Evolutionary conservation across 1,284 basidiomycete species (phyloP).

Genomic region (Sutorius eximius): DNA sequence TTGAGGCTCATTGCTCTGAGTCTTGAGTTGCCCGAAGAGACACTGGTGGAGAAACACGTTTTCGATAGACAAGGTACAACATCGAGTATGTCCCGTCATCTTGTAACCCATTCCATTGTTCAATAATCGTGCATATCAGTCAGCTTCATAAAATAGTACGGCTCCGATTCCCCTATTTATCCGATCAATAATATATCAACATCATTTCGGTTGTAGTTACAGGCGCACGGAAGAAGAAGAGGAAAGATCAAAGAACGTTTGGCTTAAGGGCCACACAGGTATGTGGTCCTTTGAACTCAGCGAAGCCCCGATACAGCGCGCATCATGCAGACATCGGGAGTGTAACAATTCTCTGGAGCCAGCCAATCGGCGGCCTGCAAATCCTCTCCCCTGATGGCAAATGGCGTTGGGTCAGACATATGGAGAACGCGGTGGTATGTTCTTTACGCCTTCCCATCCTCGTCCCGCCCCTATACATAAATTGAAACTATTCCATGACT

Average conservation of each 20-base stretch:
- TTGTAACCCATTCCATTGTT: constrained; percentile 1
- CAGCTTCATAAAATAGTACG: constrained; percentile 46
- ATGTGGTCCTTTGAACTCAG: background rate
- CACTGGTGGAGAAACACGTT: constrained; percentile 50
- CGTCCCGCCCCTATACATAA: too few relatives aligned
- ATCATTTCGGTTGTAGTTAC: constrained; percentile 25
- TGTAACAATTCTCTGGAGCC: constrained; percentile 57
- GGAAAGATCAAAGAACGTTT: constrained; percentile 51
- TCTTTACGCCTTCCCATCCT: background rate
- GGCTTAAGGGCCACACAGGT: constrained; percentile 64
- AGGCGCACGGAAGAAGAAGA: constrained; percentile 53
- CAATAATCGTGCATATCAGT: constrained; percentile 23
- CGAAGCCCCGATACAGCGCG: background rate
- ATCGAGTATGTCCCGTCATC: constrained; percentile 36
- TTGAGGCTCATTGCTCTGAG: constrained; percentile 53
- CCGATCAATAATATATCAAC: too few relatives aligned
- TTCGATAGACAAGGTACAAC: constrained; percentile 44
- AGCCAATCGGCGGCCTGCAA: constrained; percentile 57
- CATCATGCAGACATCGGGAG: constrained; percentile 48
- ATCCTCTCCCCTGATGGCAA: constrained; percentile 48
- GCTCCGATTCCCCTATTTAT: background rate
- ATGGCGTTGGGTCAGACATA: constrained; percentile 59
- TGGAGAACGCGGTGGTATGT: constrained; percentile 55
- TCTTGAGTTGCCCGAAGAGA: constrained; percentile 58
- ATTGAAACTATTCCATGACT: background rate